Percentiles rank a stretch among this genome's conserved stretches.
Evolutionary conservation across 371 early-diverging fungal species (phyloP).

Genomic region (Zopfochytrium polystomum): DNA sequence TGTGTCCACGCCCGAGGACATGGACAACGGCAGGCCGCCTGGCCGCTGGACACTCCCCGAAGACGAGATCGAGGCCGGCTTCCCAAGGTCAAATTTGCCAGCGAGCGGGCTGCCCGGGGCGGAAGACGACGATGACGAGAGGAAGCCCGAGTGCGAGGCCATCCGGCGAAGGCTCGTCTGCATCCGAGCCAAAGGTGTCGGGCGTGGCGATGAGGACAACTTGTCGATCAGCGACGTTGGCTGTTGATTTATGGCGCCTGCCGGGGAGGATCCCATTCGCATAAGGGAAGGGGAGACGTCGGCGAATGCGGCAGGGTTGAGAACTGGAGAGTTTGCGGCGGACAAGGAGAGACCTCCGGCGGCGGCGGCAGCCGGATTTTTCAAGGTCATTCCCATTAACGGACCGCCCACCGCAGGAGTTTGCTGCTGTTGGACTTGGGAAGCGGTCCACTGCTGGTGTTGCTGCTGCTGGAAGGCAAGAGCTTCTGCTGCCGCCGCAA

Average conservation of each 20-base stretch:
- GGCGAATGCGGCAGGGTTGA: not conserved
- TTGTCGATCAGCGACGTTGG: not conserved
- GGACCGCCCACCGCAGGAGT: too few relatives aligned
- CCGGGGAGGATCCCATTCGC: not conserved
- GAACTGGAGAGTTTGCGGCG: not conserved
- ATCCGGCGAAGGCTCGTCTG: not conserved
- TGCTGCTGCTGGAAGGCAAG: too few relatives aligned
- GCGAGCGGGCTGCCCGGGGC: not conserved
- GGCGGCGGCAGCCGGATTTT: not conserved
- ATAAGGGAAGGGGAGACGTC: not conserved
- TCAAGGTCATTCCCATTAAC: too few relatives aligned
- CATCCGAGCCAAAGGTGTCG: not conserved
- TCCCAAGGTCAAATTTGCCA: not conserved
- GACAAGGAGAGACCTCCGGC: not conserved
- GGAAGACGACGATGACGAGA: not conserved
- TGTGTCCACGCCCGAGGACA: not conserved
- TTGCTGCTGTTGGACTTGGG: too few relatives aligned
- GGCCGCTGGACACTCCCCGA: not conserved
- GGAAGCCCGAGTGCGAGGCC: not conserved
- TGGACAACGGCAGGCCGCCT: not conserved
- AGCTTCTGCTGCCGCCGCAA: too few relatives aligned
- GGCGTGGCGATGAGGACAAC: not conserved
- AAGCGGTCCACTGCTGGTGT: too few relatives aligned
- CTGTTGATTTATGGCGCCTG: not conserved
- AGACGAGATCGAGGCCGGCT: not conserved